These are phyloP conservation scores for Stellera chamaejasme DNA, from an alignment of 345 rosid species.

Conservation along the genomic window DNA sequence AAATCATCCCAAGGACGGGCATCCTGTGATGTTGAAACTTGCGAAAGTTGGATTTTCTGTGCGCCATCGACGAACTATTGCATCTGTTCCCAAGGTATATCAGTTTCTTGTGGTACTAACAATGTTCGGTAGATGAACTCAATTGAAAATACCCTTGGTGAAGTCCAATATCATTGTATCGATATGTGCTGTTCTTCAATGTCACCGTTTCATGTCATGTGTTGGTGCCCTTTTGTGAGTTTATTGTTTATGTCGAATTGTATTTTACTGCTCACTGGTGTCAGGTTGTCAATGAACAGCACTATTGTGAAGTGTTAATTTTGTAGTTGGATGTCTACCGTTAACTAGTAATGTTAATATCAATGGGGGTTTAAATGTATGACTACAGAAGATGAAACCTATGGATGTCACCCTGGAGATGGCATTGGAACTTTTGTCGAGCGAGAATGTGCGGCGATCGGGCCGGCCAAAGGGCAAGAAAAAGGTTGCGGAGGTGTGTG, in stretches of 20 bases:
- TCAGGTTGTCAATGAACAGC: neutral
- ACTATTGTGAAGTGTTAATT: no score
- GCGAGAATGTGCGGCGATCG: slow-evolving; percentile 40
- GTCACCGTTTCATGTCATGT: neutral
- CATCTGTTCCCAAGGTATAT: slow-evolving; percentile 83
- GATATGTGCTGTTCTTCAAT: neutral
- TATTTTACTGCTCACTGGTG: neutral
- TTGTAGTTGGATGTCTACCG: neutral
- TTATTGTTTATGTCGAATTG: neutral
- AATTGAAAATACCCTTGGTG: neutral
- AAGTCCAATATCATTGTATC: neutral
- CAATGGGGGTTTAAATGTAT: slow-evolving; percentile 2
- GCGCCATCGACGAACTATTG: slow-evolving; percentile 64
- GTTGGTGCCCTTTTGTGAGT: neutral
- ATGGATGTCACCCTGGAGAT: slow-evolving; percentile 56
- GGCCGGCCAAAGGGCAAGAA: slow-evolving; percentile 70
- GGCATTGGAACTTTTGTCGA: slow-evolving; percentile 60
- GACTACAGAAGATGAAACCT: slow-evolving; percentile 56
- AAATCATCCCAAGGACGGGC: slow-evolving; percentile 75
- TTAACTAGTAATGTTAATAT: neutral
- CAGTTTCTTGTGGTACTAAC: neutral
- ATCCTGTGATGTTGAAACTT: slow-evolving; percentile 58
- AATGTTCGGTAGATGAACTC: neutral
- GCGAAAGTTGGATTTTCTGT: slow-evolving; percentile 60
- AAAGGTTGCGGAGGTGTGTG: slow-evolving; percentile 27